Evolutionary conservation across 352 stramenopile genomes (phyloP).

Genomic region (Globisporangium takayamanum): DNA sequence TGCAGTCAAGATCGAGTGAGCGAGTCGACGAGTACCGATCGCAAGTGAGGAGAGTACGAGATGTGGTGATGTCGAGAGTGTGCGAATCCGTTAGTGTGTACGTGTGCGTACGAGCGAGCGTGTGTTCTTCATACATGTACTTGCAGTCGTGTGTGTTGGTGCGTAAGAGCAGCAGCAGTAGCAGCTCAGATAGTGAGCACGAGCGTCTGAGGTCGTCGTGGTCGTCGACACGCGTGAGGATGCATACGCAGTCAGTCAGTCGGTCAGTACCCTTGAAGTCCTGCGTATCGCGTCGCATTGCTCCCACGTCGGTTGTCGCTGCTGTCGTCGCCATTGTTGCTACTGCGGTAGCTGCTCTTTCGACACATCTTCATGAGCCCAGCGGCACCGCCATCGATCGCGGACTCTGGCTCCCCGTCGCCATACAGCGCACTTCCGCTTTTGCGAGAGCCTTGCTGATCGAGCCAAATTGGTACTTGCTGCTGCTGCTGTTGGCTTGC

Average conservation of each 20-base stretch:
- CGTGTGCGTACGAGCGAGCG: too few species aligned
- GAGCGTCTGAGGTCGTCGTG: too few species aligned
- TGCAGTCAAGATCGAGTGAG: conserved; percentile 15
- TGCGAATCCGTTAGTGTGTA: neutral
- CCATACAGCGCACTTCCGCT: conserved; percentile 15
- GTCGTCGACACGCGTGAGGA: too few species aligned
- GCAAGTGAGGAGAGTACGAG: neutral
- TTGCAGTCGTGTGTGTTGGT: too few species aligned
- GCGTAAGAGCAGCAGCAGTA: too few species aligned
- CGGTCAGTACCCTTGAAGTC: conserved; percentile 7
- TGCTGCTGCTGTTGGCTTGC: conserved; percentile 16
- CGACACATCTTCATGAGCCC: conserved; percentile 66
- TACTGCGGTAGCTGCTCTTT: conserved; percentile 42
- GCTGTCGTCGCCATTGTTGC: conserved; percentile 22
- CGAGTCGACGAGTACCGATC: neutral
- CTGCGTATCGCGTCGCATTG: neutral
- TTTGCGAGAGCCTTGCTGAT: conserved; percentile 26
- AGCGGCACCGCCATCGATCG: conserved; percentile 44
- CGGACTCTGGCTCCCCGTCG: conserved; percentile 24
- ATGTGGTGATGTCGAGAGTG: neutral
- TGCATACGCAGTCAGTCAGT: too few species aligned
- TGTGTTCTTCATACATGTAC: too few species aligned
- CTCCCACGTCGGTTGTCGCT: neutral
- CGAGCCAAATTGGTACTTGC: conserved; percentile 56
- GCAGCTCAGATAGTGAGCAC: too few species aligned